A percentile compares a stretch with the other conserved stretches of the same genome.
Conservation (phyloP, 2,329 filamentous ascomycete species). For the Cordyceps pruinosa region DNA sequence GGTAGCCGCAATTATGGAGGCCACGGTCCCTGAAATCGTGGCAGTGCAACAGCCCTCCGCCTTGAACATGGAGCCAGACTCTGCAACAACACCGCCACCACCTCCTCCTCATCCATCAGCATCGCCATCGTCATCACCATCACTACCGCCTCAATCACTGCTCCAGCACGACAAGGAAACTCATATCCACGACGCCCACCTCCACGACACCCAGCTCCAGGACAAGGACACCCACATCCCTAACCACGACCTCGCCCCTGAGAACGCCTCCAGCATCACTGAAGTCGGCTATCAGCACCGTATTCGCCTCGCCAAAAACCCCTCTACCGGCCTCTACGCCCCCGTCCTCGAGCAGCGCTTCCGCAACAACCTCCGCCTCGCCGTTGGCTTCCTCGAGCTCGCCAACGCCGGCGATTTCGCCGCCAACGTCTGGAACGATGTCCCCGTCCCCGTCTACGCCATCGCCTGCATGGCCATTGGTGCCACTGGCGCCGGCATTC, state of each 20-base stretch:
- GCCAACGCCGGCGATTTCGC: slow-evolving; percentile 51
- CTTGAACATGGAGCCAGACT: not conserved
- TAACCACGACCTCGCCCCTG: not conserved
- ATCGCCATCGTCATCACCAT: not conserved
- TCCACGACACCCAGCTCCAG: too few species aligned
- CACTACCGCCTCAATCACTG: not conserved
- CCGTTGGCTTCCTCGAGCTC: slow-evolving; percentile 45
- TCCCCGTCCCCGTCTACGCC: slow-evolving; percentile 42
- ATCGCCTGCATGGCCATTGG: slow-evolving; percentile 46
- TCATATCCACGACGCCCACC: too few species aligned
- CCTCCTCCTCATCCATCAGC: not conserved
- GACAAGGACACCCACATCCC: not conserved
- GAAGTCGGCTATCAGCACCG: not conserved
- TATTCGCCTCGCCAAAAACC: slow-evolving; percentile 4
- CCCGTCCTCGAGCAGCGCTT: slow-evolving; percentile 16
- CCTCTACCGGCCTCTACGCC: not conserved
- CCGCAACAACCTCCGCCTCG: slow-evolving; percentile 24
- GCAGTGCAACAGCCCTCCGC: slow-evolving; percentile 9
- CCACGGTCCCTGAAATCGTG: slow-evolving; percentile 10
- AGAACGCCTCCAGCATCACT: not conserved
- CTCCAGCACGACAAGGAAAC: not conserved
- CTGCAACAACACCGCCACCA: not conserved
- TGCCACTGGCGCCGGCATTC: slow-evolving; percentile 37
- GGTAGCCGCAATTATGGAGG: slow-evolving; percentile 8
- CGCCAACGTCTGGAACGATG: slow-evolving; percentile 50